Conservation (phyloP, 192 early-diverging fungal genomes). For the Dissophora globulifera region DNA sequence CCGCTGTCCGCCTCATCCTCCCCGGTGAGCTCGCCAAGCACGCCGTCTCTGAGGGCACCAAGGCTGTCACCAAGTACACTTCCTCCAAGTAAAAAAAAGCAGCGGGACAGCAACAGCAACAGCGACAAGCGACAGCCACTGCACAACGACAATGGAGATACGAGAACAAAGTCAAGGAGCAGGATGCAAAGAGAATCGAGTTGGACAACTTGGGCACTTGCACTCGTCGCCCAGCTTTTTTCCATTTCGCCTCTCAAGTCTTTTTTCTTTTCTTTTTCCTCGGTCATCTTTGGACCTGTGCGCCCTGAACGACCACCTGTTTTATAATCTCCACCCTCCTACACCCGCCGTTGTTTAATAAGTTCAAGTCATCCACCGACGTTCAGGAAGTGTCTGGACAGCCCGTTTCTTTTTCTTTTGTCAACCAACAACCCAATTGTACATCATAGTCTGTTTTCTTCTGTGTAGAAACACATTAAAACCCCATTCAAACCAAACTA, state of each 20-base stretch:
- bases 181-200: too few species aligned
- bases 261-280: too few species aligned
- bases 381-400: constrained; percentile 22
- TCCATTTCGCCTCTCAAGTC: too few species aligned
- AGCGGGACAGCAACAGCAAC: background rate
- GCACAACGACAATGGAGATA: too few species aligned
- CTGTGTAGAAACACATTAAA: constrained; percentile 44
- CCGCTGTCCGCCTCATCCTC: constrained; percentile 82
- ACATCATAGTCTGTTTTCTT: constrained; percentile 49
- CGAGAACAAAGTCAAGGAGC: too few species aligned
- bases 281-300: constrained; percentile 7
- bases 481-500: constrained; percentile 13
- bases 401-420: constrained; percentile 8
- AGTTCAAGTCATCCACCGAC: constrained; percentile 14
- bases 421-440: constrained; percentile 29
- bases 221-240: too few species aligned
- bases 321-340: constrained; percentile 26
- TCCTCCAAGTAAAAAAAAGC: constrained; percentile 70
- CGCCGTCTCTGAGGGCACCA: constrained; percentile 98
- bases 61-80: constrained; percentile 87
- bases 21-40: constrained; percentile 97
- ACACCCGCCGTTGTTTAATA: constrained; percentile 41
- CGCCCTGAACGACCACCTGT: constrained; percentile 44
- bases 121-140: too few species aligned
- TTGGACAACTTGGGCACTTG: too few species aligned